These are phyloP conservation scores for Crassisporium funariophilum DNA, from an alignment of 768 basidiomycete genomes.

Conservation along the genomic window DNA sequence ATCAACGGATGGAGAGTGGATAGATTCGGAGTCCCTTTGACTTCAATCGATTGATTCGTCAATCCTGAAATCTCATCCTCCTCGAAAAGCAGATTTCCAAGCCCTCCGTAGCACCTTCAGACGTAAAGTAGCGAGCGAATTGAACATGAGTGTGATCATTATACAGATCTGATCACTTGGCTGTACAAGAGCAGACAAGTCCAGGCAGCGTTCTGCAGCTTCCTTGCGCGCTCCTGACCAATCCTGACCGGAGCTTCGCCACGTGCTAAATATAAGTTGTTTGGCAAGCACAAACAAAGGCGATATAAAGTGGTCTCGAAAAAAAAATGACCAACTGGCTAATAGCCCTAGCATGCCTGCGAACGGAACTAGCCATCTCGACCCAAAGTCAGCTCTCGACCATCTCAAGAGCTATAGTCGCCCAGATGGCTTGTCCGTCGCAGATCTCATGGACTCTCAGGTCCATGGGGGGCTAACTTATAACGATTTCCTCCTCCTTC, in stretches of 20 bases:
- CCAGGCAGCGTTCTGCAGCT: too few species aligned
- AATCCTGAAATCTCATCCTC: too few species aligned
- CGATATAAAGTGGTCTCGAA: conserved; percentile 28
- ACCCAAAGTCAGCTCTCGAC: conserved; percentile 72
- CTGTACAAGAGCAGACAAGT: too few species aligned
- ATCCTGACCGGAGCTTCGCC: conserved; percentile 4
- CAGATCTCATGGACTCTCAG: conserved; percentile 86
- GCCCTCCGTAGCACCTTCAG: too few species aligned
- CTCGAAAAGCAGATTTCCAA: too few species aligned
- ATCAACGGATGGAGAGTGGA: too few species aligned
- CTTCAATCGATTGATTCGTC: too few species aligned
- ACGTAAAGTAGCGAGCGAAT: too few species aligned
- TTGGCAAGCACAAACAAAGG: conserved; percentile 22
- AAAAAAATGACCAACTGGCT: conserved; percentile 17
- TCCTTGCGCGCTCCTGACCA: too few species aligned
- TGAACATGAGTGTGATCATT: neutral
- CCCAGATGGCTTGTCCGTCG: conserved; percentile 81
- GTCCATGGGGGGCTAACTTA: conserved; percentile 93
- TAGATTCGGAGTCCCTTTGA: too few species aligned
- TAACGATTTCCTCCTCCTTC: conserved; percentile 94
- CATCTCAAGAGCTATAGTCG: conserved; percentile 71
- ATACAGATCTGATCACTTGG: neutral
- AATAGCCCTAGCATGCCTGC: conserved; percentile 32
- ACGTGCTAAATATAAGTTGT: conserved; percentile 16
- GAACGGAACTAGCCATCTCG: conserved; percentile 45